phyloP scores from a whole-genome alignment of 192 early-diverging fungal genomes.

The Dimargaris xerosporica region DNA sequence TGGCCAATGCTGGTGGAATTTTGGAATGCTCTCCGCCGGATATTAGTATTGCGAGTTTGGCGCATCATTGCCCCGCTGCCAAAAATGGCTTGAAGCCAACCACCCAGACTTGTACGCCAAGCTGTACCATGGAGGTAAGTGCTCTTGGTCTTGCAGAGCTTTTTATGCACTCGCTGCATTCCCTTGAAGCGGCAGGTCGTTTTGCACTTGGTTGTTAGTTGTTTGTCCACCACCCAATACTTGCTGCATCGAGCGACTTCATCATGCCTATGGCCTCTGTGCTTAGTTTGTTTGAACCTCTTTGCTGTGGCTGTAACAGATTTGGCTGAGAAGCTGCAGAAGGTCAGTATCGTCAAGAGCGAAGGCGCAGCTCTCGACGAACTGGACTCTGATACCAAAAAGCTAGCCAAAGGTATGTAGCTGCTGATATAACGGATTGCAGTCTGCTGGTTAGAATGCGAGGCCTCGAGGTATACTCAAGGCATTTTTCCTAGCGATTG shows the following conservation, averaged over 20 bases:
- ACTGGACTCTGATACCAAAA: constrained; percentile 21
- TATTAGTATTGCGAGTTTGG: constrained; percentile 80
- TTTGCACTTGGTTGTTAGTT: constrained; percentile 12
- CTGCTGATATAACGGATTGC: constrained; percentile 22
- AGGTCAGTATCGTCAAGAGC: constrained; percentile 18
- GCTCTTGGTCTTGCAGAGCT: not conserved
- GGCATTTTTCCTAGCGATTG: no score
- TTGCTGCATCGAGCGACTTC: constrained; percentile 15
- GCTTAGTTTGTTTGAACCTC: not conserved
- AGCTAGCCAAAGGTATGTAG: constrained; percentile 34
- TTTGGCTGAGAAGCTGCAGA: constrained; percentile 3
- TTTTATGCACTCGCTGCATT: constrained; percentile 22
- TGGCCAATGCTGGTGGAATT: no score
- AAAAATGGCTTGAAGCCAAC: constrained; percentile 50
- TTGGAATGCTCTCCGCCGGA: no score
- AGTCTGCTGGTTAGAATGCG: not conserved
- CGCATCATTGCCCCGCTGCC: constrained; percentile 67
- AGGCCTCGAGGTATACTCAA: not conserved
- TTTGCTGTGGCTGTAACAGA: not conserved
- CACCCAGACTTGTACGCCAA: constrained; percentile 40
- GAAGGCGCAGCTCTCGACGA: constrained; percentile 25
- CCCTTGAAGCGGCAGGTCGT: constrained; percentile 14
- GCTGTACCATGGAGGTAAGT: constrained; percentile 29
- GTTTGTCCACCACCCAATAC: constrained; percentile 17
- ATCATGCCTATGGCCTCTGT: constrained; percentile 12